Conservation (phyloP, 2,329 filamentous ascomycete genomes). For the Balansia obtecta region DNA sequence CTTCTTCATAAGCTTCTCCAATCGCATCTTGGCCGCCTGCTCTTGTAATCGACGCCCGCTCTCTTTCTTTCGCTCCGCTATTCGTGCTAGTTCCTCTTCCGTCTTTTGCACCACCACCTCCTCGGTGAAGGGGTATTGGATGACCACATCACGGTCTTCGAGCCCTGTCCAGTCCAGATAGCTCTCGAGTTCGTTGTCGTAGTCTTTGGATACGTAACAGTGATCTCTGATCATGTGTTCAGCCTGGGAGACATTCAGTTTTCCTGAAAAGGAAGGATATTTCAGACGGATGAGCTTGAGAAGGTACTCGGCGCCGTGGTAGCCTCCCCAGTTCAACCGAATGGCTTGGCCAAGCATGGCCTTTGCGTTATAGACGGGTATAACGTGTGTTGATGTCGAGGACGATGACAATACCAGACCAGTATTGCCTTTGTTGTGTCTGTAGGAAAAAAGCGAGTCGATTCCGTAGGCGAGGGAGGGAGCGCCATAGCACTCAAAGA, state of each 20-base stretch:
- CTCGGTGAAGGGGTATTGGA: slow-evolving; percentile 91
- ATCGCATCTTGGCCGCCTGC: slow-evolving; percentile 91
- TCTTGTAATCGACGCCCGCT: slow-evolving; percentile 84
- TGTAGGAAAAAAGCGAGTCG: slow-evolving; percentile 92
- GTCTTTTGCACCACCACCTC: slow-evolving; percentile 84
- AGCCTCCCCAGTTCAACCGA: slow-evolving; percentile 88
- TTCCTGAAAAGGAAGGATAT: slow-evolving; percentile 79
- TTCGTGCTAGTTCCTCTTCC: slow-evolving; percentile 79
- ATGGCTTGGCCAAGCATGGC: slow-evolving; percentile 76
- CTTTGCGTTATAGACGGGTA: slow-evolving; percentile 81
- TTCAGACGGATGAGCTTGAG: slow-evolving; percentile 82
- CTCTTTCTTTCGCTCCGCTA: slow-evolving; percentile 91
- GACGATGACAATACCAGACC: slow-evolving; percentile 87
- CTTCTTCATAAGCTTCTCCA: slow-evolving; percentile 91
- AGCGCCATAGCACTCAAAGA: slow-evolving; percentile 91
- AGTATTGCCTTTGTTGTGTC: slow-evolving; percentile 77
- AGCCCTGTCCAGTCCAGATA: slow-evolving; percentile 88
- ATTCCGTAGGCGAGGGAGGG: slow-evolving; percentile 89
- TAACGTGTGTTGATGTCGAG: slow-evolving; percentile 87
- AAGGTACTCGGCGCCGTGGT: slow-evolving; percentile 81
- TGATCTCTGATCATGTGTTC: slow-evolving; percentile 81
- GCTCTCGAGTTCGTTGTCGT: slow-evolving; percentile 60
- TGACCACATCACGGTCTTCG: slow-evolving; percentile 75
- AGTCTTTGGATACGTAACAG: slow-evolving; percentile 79
- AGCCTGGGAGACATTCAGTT: slow-evolving; percentile 74